Evolutionary conservation across 148 eudicot genomes (phyloP).

Genomic region (Drosera capensis): DNA sequence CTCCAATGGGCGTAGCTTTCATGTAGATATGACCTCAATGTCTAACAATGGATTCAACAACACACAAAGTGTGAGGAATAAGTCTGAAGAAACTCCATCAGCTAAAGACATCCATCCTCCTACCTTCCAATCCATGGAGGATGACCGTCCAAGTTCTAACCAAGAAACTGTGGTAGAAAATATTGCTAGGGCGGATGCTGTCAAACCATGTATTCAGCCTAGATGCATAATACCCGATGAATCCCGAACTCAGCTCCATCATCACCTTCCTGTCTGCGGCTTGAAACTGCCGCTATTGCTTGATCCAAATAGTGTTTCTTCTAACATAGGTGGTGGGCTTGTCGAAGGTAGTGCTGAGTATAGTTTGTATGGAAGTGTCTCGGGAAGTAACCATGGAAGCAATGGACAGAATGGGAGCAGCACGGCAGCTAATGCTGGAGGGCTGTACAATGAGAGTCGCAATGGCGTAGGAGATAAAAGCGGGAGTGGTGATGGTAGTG

Average conservation of each 20-base stretch:
- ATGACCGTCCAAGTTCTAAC: conserved; percentile 2
- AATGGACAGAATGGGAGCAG: conserved; percentile 40
- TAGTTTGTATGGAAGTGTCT: conserved; percentile 35
- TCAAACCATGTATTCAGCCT: conserved; percentile 8
- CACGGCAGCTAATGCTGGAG: conserved; percentile 23
- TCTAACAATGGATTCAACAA: conserved; percentile 14
- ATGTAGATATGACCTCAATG: conserved; percentile 22
- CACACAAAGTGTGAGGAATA: conserved; percentile 6
- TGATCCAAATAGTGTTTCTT: conserved; percentile 22
- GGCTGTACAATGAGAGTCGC: conserved; percentile 19
- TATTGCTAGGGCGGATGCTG: conserved; percentile 8
- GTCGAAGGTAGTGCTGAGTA: conserved; percentile 17
- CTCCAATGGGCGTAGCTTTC: conserved; percentile 18
- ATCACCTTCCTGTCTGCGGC: conserved; percentile 14
- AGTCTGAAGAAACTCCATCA: conserved; percentile 15
- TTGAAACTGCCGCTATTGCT: conserved; percentile 9
- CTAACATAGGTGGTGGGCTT: conserved; percentile 16
- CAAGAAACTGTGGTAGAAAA: conserved; percentile 12
- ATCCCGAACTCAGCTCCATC: conserved; percentile 13
- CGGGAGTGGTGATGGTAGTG: conserved; percentile 20
- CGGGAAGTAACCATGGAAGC: conserved; percentile 45
- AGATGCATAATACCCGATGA: conserved; percentile 14
- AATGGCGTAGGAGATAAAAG: conserved; percentile 17
- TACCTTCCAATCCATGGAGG: conserved; percentile 12
- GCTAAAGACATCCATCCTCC: conserved; percentile 13